These are phyloP conservation scores for Aspergillus melleus DNA, from an alignment of 2,329 filamentous ascomycete genomes.

Conservation along the genomic window DNA sequence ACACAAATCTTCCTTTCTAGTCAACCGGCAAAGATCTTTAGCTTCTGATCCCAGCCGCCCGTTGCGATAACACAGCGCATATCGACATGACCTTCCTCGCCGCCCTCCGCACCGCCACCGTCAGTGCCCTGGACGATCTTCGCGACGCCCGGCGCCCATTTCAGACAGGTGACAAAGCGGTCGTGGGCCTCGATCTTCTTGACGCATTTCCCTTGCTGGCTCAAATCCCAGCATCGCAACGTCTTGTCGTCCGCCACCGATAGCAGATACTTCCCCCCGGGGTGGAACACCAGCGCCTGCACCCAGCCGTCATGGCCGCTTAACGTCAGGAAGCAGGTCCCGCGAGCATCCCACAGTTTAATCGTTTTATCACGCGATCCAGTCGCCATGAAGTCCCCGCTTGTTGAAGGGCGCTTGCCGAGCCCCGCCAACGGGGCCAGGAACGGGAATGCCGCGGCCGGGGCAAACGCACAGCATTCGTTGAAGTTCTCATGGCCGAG, in stretches of 20 bases:
- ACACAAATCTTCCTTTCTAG: no score
- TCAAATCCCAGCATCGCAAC: conserved; percentile 85
- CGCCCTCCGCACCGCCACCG: conserved; percentile 15
- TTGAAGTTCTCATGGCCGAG: conserved; percentile 81
- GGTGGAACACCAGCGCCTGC: conserved; percentile 79
- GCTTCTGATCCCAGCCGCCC: conserved; percentile 76
- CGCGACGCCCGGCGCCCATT: conserved; percentile 77
- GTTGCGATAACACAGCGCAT: conserved; percentile 85
- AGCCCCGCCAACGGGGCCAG: conserved; percentile 73
- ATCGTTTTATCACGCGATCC: conserved; percentile 88
- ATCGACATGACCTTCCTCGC: conserved; percentile 41
- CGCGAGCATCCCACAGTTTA: conserved; percentile 79
- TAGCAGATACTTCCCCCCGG: conserved; percentile 82
- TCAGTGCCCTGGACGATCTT: conserved; percentile 51
- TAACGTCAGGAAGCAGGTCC: conserved; percentile 78
- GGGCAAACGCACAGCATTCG: conserved; percentile 82
- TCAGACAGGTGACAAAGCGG: conserved; percentile 79
- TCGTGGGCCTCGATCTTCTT: conserved; percentile 76
- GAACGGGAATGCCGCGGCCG: conserved; percentile 70
- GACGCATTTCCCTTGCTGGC: conserved; percentile 84
- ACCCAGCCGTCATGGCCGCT: conserved; percentile 93
- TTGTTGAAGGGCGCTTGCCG: conserved; percentile 74
- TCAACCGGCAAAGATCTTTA: conserved; percentile 69
- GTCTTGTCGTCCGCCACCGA: conserved; percentile 86
- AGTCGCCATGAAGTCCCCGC: conserved; percentile 80